Conservation (phyloP, 768 basidiomycete genomes). For the Dentipellis sp. region DNA sequence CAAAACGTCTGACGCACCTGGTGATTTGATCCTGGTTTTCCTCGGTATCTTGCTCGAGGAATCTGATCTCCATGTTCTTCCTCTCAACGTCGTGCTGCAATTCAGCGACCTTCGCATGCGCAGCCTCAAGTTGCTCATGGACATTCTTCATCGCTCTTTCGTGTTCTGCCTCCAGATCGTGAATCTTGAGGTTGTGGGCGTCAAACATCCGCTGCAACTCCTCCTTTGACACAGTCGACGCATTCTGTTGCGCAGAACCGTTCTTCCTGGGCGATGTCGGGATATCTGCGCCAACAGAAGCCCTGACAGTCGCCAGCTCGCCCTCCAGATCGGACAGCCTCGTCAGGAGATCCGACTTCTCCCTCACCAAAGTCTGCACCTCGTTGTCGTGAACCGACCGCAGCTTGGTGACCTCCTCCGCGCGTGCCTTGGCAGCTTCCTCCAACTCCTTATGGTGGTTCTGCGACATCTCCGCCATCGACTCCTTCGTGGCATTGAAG, state of each 20-base stretch:
- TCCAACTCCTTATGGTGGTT: slow-evolving; percentile 70
- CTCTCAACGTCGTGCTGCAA: slow-evolving; percentile 52
- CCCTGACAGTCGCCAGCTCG: slow-evolving; percentile 59
- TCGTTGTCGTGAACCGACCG: slow-evolving; percentile 54
- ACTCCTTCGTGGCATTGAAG: slow-evolving; percentile 59
- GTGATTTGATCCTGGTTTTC: slow-evolving; percentile 68
- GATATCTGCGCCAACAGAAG: slow-evolving; percentile 38
- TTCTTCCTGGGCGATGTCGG: slow-evolving; percentile 47
- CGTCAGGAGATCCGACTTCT: slow-evolving; percentile 55
- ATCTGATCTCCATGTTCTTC: slow-evolving; percentile 76
- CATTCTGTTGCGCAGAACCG: slow-evolving; percentile 32
- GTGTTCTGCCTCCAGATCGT: slow-evolving; percentile 63
- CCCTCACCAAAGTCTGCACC: slow-evolving; percentile 39
- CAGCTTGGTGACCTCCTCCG: slow-evolving; percentile 60
- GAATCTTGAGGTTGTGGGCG: slow-evolving; percentile 75
- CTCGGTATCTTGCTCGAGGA: slow-evolving; percentile 71
- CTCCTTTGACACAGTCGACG: slow-evolving; percentile 55
- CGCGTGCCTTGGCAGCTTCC: slow-evolving; percentile 59
- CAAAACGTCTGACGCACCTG: slow-evolving; percentile 63
- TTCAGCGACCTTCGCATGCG: slow-evolving; percentile 39
- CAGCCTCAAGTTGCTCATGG: slow-evolving; percentile 47
- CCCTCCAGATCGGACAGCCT: slow-evolving; percentile 70
- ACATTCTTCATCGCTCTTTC: slow-evolving; percentile 46
- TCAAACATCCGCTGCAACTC: slow-evolving; percentile 73
- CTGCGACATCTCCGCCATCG: slow-evolving; percentile 58